Evolutionary conservation across 345 rosid genomes (phyloP).

Genomic region (Kandelia obovata): DNA sequence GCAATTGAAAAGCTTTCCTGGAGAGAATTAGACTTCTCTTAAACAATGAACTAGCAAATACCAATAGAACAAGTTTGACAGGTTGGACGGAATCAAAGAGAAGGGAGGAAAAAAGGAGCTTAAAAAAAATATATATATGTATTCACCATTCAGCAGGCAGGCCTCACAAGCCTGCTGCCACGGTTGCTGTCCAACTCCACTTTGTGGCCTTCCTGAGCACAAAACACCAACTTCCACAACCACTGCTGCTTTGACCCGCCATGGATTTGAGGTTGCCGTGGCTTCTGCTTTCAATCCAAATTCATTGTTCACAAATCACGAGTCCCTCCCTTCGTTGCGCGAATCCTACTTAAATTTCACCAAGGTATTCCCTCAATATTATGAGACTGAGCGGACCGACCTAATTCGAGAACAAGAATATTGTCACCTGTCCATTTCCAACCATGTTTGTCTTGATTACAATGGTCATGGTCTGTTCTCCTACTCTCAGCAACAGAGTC

Average conservation of each 20-base stretch:
- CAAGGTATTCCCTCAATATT: constrained; percentile 49
- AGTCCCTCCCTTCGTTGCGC: constrained; percentile 65
- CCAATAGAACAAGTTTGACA: not conserved
- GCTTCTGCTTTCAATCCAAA: constrained; percentile 43
- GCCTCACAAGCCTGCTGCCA: constrained; percentile 47
- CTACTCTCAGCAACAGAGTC: constrained; percentile 38
- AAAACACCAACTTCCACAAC: not conserved
- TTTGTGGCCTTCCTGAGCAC: constrained; percentile 28
- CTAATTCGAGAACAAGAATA: constrained; percentile 58
- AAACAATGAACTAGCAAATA: not conserved
- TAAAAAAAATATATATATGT: constrained; percentile 28
- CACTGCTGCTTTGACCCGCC: constrained; percentile 26
- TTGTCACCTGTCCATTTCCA: constrained; percentile 48
- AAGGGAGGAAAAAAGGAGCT: no score
- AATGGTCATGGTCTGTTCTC: constrained; percentile 74
- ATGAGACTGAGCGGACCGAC: constrained; percentile 51
- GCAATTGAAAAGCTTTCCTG: not conserved
- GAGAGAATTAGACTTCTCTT: constrained; percentile 6
- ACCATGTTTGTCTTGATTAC: constrained; percentile 59
- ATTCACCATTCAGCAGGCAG: constrained; percentile 41
- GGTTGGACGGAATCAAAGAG: not conserved
- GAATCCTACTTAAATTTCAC: constrained; percentile 51
- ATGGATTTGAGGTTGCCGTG: constrained; percentile 39
- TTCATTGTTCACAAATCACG: constrained; percentile 67
- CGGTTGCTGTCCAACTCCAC: constrained; percentile 55